phyloP scores from a whole-genome alignment of 1,139 yeast species.

The Geotrichum citri-aurantii region DNA sequence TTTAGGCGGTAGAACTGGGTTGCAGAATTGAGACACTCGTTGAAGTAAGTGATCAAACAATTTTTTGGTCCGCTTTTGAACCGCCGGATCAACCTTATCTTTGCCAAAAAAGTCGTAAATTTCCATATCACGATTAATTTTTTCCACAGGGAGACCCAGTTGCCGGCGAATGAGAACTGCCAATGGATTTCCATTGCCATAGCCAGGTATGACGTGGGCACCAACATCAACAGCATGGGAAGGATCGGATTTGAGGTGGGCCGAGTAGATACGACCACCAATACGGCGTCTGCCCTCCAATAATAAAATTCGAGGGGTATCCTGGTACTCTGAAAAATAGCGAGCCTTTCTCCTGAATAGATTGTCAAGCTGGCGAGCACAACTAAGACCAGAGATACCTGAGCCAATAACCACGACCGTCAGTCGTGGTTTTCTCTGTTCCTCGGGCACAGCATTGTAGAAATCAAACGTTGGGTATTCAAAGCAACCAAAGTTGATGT shows the following conservation, averaged over 20 bases:
- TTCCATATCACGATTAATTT: conserved; percentile 32
- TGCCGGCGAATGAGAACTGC: conserved; percentile 39
- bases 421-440: conserved; percentile 34
- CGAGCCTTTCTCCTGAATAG: conserved; percentile 36
- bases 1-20: conserved; percentile 33
- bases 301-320: conserved; percentile 37
- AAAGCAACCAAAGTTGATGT: conserved; percentile 42
- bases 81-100: conserved; percentile 28
- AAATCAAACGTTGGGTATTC: conserved; percentile 27
- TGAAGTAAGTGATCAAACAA: conserved; percentile 38
- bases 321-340: conserved; percentile 36
- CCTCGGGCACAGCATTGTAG: conserved; percentile 22
- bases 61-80: conserved; percentile 34
- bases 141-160: conserved; percentile 36
- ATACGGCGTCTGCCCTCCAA: conserved; percentile 40
- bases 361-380: conserved; percentile 41
- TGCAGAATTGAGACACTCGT: conserved; percentile 35
- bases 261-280: conserved; percentile 42
- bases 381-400: conserved; percentile 41
- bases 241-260: conserved; percentile 31
- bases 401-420: conserved; percentile 41
- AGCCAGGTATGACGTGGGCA: conserved; percentile 40
- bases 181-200: conserved; percentile 41
- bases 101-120: conserved; percentile 35
- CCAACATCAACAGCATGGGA: conserved; percentile 38